A percentile compares a stretch with the other conserved stretches of the same genome.
Evolutionary conservation across 805 yeast genomes (phyloP).

Genomic region (Metschnikowia kofuensis): DNA sequence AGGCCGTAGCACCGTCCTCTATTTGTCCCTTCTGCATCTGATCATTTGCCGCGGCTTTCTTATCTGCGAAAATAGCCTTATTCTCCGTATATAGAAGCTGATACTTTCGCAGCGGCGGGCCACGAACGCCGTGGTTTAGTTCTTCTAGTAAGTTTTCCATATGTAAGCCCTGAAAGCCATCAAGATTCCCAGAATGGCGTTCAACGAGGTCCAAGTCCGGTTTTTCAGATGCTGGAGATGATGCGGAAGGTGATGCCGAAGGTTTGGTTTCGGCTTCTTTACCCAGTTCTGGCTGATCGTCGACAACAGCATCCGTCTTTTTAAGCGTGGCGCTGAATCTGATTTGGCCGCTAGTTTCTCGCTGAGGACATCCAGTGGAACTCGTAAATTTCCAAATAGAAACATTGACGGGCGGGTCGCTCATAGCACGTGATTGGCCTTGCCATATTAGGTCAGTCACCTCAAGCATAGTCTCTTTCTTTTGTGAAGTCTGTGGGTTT

Average conservation of each 20-base stretch:
- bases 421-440: constrained; percentile 3
- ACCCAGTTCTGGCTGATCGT: too few species aligned
- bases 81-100: background rate
- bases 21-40: background rate
- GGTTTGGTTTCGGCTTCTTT: too few species aligned
- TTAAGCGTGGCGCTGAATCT: too few species aligned
- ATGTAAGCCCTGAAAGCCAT: background rate
- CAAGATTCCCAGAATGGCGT: too few species aligned
- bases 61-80: background rate
- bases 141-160: constrained; percentile 10
- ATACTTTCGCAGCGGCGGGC: background rate
- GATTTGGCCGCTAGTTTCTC: constrained; percentile 4
- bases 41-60: background rate
- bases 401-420: constrained; percentile 1
- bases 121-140: constrained; percentile 6
- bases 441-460: background rate
- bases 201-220: too few species aligned
- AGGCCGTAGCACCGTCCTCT: background rate
- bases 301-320: too few species aligned
- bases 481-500: background rate
- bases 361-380: constrained; percentile 15
- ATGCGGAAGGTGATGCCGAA: too few species aligned
- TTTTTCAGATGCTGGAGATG: background rate
- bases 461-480: background rate
- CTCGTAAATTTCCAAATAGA: constrained; percentile 29